Conservation (phyloP, 768 basidiomycete species). For the Pleurotus djamor region DNA sequence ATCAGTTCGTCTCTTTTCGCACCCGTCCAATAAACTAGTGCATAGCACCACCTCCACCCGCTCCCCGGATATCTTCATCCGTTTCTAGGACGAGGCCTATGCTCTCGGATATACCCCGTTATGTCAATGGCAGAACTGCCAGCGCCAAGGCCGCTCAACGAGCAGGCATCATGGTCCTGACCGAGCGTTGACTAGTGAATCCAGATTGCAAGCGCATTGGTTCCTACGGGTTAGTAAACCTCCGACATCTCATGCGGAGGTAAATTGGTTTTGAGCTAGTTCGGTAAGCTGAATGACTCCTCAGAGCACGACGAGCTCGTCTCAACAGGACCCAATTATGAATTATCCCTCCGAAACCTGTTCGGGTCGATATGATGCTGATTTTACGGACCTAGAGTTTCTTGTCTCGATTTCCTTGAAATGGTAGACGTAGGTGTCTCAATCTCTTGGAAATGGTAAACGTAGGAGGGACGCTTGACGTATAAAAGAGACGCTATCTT, state of each 20-base stretch:
- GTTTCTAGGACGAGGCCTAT: background rate
- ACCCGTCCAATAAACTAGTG: background rate
- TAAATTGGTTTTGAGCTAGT: background rate
- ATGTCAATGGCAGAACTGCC: background rate
- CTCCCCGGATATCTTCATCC: background rate
- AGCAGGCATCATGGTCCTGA: too few relatives aligned
- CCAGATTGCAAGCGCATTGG: conserved; percentile 1
- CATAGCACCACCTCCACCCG: background rate
- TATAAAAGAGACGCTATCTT: background rate
- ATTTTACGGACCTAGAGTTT: background rate
- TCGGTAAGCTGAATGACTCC: background rate
- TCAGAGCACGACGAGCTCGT: too few relatives aligned
- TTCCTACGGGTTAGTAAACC: conserved; percentile 1
- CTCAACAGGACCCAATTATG: too few relatives aligned
- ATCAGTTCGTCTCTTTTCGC: background rate
- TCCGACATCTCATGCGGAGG: background rate
- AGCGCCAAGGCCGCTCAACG: background rate
- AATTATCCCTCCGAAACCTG: background rate
- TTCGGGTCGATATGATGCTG: background rate
- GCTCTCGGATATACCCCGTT: background rate
- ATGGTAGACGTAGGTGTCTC: background rate
- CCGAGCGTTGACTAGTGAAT: too few relatives aligned
- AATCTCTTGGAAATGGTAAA: background rate
- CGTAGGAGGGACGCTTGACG: background rate
- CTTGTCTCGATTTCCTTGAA: background rate